Evolutionary conservation across 2,329 filamentous ascomycete species (phyloP), one percentile per base, ranked within the genome.

Genomic region (Didymellaceae sp.): DNA sequence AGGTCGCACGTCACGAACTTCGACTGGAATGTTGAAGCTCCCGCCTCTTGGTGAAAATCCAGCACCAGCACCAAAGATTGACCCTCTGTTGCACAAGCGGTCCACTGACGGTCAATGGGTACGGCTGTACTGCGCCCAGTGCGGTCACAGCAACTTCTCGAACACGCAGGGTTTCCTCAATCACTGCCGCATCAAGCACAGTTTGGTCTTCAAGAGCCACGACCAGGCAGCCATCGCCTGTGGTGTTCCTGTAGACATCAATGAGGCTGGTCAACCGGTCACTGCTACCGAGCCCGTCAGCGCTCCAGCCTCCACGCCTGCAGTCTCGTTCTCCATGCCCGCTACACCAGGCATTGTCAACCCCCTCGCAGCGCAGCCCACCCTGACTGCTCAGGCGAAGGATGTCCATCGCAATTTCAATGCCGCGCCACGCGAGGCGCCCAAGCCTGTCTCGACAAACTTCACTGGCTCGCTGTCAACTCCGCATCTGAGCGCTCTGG

Each of bases 141-240:
- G 94, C 74, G 82, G 91, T 40, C 84, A 93, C 57, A 90, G 91
- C 71, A 90, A 97, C 72, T 97, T 97, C 68, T 92, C 89, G 47
- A 97, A 92, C 76, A 95, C 92, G 0, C 94, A 97, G 74, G 94
- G 94, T n/a, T 97, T 97, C 75, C 94, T 99, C 77, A 99, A 99
- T 69, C 94, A 99, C 71, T 97, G 93, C 71, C 91, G 94, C 49
- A 97, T 99, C 64, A 91, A 92, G 20, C 94, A 99, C 75, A 89
- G 88, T 70, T 84, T 90, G 52, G 91, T 95, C 58, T 97, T 92
- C 79, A 93, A 96, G 76, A 97, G 91, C 63, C 94, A 99, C 67
- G 93, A 97, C 72, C 90, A 92, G 66, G 94, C 94, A 55, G 94
- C 93, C 25, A 82, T 92, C 47, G 88, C 89, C 52, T 95, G 91